phyloP scores from a whole-genome alignment of 108 stramenopile species.

The Pseudonitzschia pungens region DNA sequence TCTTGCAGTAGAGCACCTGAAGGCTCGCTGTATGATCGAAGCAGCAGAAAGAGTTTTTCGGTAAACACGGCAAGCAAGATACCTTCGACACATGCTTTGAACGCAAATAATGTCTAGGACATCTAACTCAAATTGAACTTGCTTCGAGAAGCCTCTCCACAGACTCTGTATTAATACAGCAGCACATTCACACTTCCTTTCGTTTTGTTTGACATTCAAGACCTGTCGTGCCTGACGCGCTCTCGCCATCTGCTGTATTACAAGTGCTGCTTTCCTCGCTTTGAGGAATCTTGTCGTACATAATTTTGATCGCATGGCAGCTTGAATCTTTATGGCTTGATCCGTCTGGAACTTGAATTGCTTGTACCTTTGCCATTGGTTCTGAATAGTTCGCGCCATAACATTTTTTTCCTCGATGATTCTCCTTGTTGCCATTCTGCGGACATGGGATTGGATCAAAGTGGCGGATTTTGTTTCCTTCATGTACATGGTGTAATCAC shows the following conservation, averaged over 20 bases:
- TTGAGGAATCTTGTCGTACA: not conserved
- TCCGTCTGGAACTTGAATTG: not conserved
- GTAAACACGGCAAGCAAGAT: slow-evolving; percentile 24
- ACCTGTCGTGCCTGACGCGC: slow-evolving; percentile 9
- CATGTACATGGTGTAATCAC: slow-evolving; percentile 14
- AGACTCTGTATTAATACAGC: slow-evolving; percentile 36
- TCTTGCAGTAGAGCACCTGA: slow-evolving; percentile 15
- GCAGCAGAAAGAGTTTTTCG: not conserved
- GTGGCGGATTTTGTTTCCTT: slow-evolving; percentile 5
- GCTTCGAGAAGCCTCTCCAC: slow-evolving; percentile 29
- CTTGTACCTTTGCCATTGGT: slow-evolving; percentile 6
- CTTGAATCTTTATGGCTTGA: slow-evolving; percentile 14
- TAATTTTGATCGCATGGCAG: not conserved
- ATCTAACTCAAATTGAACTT: slow-evolving; percentile 28
- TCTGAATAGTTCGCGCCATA: slow-evolving; percentile 15
- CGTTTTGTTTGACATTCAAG: not conserved
- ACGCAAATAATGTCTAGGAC: slow-evolving; percentile 42
- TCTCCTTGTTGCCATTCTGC: not conserved
- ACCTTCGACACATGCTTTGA: slow-evolving; percentile 40
- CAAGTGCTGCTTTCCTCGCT: not conserved
- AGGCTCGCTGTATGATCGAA: not conserved
- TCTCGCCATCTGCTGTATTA: slow-evolving; percentile 22
- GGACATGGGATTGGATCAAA: slow-evolving; percentile 22
- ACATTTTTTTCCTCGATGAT: not conserved
- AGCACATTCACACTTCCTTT: slow-evolving; percentile 7